Evolutionary conservation across 441 rosid species (phyloP).

Genomic region (Theobroma grandiflorum): DNA sequence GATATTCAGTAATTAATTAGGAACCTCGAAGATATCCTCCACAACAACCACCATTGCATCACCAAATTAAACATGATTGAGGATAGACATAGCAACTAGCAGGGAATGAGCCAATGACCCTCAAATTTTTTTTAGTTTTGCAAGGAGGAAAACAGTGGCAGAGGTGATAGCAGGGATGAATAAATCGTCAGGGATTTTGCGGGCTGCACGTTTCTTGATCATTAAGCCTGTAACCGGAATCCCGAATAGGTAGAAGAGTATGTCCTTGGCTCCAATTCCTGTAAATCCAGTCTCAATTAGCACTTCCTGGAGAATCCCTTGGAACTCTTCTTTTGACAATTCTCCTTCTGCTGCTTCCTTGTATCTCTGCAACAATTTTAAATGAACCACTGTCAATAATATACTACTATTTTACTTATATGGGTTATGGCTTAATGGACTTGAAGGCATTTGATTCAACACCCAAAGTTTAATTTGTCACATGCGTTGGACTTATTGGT

Average conservation of each 20-base stretch:
- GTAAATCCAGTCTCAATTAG: slow-evolving; percentile 65
- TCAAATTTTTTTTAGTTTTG: slow-evolving; percentile 58
- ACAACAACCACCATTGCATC: too few relatives aligned
- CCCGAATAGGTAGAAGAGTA: slow-evolving; percentile 68
- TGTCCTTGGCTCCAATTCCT: slow-evolving; percentile 75
- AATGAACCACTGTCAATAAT: too few relatives aligned
- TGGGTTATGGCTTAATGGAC: too few relatives aligned
- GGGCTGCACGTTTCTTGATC: slow-evolving; percentile 60
- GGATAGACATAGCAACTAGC: too few relatives aligned
- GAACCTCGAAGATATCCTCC: too few relatives aligned
- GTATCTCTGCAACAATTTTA: slow-evolving; percentile 47
- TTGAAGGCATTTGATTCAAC: too few relatives aligned
- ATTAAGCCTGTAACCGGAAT: slow-evolving; percentile 63
- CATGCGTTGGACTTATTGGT: too few relatives aligned
- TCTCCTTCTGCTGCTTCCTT: slow-evolving; percentile 34
- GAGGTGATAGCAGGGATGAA: slow-evolving; percentile 83
- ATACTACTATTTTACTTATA: too few relatives aligned
- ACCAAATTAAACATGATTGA: too few relatives aligned
- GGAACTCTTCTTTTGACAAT: slow-evolving; percentile 63
- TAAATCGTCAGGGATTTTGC: slow-evolving; percentile 60
- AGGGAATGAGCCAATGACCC: too few relatives aligned
- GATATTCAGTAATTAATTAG: too few relatives aligned
- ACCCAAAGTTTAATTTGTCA: too few relatives aligned
- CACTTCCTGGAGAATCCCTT: slow-evolving; percentile 62
- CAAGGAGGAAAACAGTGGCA: slow-evolving; percentile 76